Percentiles rank a stretch among this genome's conserved stretches.
Evolutionary conservation across 176 grass and related monocot genomes (phyloP).

Genomic region (Juncus inflexus): DNA sequence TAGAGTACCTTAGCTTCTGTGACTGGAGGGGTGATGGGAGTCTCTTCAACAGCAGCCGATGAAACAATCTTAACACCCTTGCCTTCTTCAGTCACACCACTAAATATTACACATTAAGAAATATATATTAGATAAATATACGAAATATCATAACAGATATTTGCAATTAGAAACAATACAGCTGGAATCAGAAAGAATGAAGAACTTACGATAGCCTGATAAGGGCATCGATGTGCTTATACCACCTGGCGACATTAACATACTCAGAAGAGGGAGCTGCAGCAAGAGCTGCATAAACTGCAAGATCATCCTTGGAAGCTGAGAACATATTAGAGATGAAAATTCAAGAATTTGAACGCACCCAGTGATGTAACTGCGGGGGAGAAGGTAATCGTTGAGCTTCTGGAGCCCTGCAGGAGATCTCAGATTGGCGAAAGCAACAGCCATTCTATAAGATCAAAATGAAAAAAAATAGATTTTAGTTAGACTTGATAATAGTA

Average conservation of each 20-base stretch:
- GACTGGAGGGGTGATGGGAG: constrained; percentile 41
- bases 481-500: too few species aligned
- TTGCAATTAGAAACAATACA: not conserved
- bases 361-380: constrained; percentile 87
- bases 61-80: constrained; percentile 77
- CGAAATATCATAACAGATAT: not conserved
- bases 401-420: constrained; percentile 72
- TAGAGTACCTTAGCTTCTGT: constrained; percentile 40
- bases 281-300: constrained; percentile 52
- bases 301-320: constrained; percentile 94
- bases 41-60: constrained; percentile 40
- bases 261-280: constrained; percentile 49
- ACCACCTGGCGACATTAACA: constrained; percentile 79
- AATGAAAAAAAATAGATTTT: not conserved
- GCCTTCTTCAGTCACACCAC: constrained; percentile 58
- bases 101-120: constrained; percentile 19
- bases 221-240: constrained; percentile 81
- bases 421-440: constrained; percentile 50
- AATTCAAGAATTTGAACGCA: constrained; percentile 21
- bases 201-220: constrained; percentile 58
- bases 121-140: not conserved
- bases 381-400: constrained; percentile 74
- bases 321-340: not conserved
- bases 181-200: not conserved
- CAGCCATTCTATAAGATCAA: constrained; percentile 52